phyloP scores from a whole-genome alignment of 495 filamentous ascomycete genomes.

The Tuber melanosporum region DNA sequence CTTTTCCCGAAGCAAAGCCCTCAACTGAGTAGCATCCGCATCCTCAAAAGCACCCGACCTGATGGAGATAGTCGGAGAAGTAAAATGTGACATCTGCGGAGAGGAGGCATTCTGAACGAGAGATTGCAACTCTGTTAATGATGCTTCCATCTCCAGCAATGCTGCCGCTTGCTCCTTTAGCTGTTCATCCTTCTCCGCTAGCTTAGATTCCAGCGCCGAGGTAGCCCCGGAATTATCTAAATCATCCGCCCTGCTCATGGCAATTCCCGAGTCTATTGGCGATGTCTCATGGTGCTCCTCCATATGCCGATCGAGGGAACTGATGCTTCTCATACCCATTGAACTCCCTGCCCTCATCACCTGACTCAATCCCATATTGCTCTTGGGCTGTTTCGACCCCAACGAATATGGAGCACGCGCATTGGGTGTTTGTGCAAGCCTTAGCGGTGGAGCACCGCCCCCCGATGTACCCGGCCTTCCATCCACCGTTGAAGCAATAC shows the following conservation, averaged over 20 bases:
- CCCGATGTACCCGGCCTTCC: constrained; percentile 34
- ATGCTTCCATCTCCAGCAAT: constrained; percentile 77
- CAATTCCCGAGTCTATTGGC: constrained; percentile 48
- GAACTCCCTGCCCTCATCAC: constrained; percentile 36
- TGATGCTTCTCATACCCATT: constrained; percentile 35
- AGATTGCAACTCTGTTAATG: constrained; percentile 65
- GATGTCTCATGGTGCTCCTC: constrained; percentile 49
- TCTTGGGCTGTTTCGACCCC: constrained; percentile 33
- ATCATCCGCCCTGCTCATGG: constrained; percentile 51
- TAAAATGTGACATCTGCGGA: constrained; percentile 35
- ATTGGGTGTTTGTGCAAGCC: constrained; percentile 34
- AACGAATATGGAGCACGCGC: constrained; percentile 28
- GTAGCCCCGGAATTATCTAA: constrained; percentile 57
- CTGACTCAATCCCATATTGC: constrained; percentile 15
- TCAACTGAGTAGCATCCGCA: constrained; percentile 68
- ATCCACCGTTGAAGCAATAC: constrained; percentile 44
- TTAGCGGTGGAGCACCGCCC: constrained; percentile 13
- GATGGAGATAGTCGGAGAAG: not conserved
- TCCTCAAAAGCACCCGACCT: constrained; percentile 54
- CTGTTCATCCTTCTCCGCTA: constrained; percentile 79
- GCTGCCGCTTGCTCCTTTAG: constrained; percentile 76
- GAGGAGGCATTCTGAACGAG: constrained; percentile 52
- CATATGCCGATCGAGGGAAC: constrained; percentile 31
- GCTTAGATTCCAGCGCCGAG: constrained; percentile 57
- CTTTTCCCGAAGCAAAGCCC: constrained; percentile 79